Evolutionary conservation across 1,139 yeast genomes (phyloP), one percentile per base, ranked within the genome.

Genomic region (Kodamaea alishanica): DNA sequence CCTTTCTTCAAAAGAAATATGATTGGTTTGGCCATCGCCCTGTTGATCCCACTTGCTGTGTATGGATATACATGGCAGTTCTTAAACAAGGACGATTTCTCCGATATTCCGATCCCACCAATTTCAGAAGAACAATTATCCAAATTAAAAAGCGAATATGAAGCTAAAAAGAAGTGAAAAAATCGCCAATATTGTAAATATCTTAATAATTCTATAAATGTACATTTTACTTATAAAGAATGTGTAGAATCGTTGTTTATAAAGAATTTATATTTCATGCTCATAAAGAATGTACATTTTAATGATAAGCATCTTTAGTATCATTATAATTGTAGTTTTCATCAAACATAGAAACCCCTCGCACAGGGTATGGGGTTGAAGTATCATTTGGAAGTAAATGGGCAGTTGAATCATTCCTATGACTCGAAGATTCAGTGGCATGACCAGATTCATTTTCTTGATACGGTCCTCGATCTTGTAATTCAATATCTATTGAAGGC

Each of bases 61-160:
- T 89, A 87, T 61, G 51, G 61, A 39, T 89, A 86, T 70, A 86
- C 96, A 0, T 84, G 79, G 71, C 66, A 70, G 39, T 76, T 79
- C 56, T 74, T 90, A 56, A 79, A 79, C 47, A 79, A 79, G 46
- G 97, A 89, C 57, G 96, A 90, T 51, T 87, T 90, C 58, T 77
- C 74, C 35, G 96, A 89, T 59, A 85, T 90, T 52, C 97, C 97
- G 37, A 81, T 90, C 48, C 97, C 97, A 36, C 97, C 97, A 24
- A 75, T 90, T 48, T 76, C 83, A 32, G 95, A 86, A 44, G 80
- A 74, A 40, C 95, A 88, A 58, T 73, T 90, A 57, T 77, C 75
- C 40, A 73, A 78, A 61, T 75, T 90, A 65, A 80, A 75, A 61
- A 70, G 74, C 56, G 92, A 87, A 57, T 83, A 83, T 53, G 81